Evolutionary conservation across 73 alveolate species (phyloP), one percentile per base, ranked within the genome.

Genomic region (Blepharisma stoltei): DNA sequence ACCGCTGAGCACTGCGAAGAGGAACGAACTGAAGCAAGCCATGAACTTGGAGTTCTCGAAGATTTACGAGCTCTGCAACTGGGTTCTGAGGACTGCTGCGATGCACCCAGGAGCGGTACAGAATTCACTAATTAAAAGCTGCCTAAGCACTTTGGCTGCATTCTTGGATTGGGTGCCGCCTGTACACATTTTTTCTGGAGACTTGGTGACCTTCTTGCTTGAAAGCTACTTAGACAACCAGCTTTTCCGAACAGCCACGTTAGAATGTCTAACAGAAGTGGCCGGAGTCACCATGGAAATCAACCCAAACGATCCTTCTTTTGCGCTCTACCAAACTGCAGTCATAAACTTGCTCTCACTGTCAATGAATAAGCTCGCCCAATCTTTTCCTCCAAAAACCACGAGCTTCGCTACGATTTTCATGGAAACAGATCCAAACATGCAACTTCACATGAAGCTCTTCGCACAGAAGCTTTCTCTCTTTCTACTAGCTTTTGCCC

Each of bases 21-120:
- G 94, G 1, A 79, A 54, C 71, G 90, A 92, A 80, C 82, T 95
- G 47, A 92, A 95, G 81, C 83, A 73, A 54, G 88, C 86, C 67
- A 91, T 95, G 97, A 83, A 90, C 27, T 81, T 76, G 38, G 97
- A 95, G 81, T 95, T 95, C 82, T 84, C 86, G 37, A 81, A 89
- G 37, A 95, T 95, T 53, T 95, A 85, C 67, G 88, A 88, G 38
- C 89, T 95, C 52, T 95, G 98, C 69, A 86, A 89, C 83, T 90
- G 89, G 70, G 95, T 95, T 7, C 55, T 91, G 1, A 48, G 85
- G 68, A 68, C 92, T 21, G 88, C 88, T 54, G 76, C 71, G 21
- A 52, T 41, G 48, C 87, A 88, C 53, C 85, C 95, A 7, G 86
- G 76, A 44, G 67, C 66, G 4, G 88, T 88, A 54, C 78, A 85